Conservation (phyloP, 2,329 filamentous ascomycete species). For the Penicillium nordicum region DNA sequence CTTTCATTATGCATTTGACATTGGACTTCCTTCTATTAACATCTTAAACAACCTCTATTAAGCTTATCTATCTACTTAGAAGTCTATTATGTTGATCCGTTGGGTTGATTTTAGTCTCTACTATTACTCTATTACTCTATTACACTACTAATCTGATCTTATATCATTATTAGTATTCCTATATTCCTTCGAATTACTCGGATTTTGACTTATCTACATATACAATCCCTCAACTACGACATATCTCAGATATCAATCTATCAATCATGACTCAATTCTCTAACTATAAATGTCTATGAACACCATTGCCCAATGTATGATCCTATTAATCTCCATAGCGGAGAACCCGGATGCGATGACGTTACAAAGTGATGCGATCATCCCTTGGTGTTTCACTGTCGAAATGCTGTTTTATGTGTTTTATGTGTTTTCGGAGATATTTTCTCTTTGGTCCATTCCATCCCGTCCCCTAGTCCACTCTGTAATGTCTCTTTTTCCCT, state of each 20-base stretch:
- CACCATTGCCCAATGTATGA: background rate
- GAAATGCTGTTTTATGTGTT: background rate
- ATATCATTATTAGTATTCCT: background rate
- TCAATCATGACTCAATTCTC: background rate
- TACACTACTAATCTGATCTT: background rate
- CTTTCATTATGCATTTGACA: constrained; percentile 3
- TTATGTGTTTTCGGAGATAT: background rate
- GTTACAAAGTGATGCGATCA: constrained; percentile 19
- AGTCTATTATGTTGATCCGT: background rate
- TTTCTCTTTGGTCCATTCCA: constrained; percentile 1
- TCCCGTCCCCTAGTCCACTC: background rate
- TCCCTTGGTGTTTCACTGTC: background rate
- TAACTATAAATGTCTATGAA: background rate
- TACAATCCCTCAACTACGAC: background rate
- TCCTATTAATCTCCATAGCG: background rate
- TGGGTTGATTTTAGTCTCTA: background rate
- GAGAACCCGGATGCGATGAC: constrained; percentile 27
- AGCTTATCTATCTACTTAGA: background rate
- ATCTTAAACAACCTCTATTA: background rate
- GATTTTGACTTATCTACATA: background rate
- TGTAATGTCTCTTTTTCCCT: background rate
- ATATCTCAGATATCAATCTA: background rate
- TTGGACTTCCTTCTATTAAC: too few species aligned
- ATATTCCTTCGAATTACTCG: background rate
- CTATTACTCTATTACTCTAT: background rate